A percentile compares a stretch with the other conserved stretches of the same genome.
phyloP scores from a whole-genome alignment of 75 land plant species.

The Picea sitchensis region DNA sequence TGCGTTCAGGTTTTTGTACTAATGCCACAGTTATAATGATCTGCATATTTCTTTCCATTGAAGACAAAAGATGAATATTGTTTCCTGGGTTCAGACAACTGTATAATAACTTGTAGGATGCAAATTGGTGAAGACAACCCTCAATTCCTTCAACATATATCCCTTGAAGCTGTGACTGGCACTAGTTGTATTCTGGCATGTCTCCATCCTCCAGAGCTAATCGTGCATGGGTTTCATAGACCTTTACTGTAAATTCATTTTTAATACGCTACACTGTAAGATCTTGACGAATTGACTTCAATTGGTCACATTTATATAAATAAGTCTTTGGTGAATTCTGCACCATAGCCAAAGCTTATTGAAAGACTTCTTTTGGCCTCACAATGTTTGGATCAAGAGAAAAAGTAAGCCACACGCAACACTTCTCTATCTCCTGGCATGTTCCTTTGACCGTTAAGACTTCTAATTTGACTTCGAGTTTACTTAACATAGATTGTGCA shows the following conservation, averaged over 20 bases:
- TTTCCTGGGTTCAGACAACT: conserved; percentile 76
- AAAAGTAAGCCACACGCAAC: conserved; percentile 91
- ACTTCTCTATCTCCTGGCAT: too few relatives aligned
- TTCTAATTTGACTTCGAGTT: conserved; percentile 45
- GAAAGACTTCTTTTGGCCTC: conserved; percentile 92
- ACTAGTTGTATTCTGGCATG: conserved; percentile 94
- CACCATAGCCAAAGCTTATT: conserved; percentile 79
- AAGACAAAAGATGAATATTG: conserved; percentile 77
- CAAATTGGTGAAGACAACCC: conserved; percentile 78
- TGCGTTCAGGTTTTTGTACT: too few relatives aligned
- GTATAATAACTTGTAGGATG: conserved; percentile 83
- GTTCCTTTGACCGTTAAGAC: conserved; percentile 21
- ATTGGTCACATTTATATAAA: conserved; percentile 95
- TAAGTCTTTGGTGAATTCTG: conserved; percentile 76
- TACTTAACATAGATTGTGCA: conserved; percentile 44
- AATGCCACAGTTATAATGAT: too few relatives aligned
- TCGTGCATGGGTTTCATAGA: conserved; percentile 97
- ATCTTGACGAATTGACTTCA: conserved; percentile 97
- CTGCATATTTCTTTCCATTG: conserved; percentile 55
- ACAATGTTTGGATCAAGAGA: conserved; percentile 97
- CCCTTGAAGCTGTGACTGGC: conserved; percentile 84
- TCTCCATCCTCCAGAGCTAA: conserved; percentile 87
- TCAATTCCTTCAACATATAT: conserved; percentile 91
- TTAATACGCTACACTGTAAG: conserved; percentile 88
- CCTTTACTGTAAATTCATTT: conserved; percentile 92